Evolutionary conservation across 768 basidiomycete species (phyloP).

Genomic region (Phlebiopsis gigantea): DNA sequence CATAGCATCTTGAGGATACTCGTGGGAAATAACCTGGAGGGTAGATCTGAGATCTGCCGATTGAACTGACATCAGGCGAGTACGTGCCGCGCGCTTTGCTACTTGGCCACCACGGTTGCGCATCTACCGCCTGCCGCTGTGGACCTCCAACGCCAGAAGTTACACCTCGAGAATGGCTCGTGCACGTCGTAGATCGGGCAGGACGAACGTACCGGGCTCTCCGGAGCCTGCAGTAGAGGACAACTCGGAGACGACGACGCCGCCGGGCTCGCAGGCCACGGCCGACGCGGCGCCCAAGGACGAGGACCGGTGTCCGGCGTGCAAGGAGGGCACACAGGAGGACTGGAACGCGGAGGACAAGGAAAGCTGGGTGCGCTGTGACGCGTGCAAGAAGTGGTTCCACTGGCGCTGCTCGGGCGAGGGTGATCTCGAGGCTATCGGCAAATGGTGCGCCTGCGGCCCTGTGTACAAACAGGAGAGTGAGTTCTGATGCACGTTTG

Average conservation of each 20-base stretch:
- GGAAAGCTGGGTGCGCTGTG: conserved; percentile 81
- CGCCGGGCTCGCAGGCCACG: conserved; percentile 22
- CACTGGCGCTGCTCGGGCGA: conserved; percentile 79
- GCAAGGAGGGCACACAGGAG: conserved; percentile 32
- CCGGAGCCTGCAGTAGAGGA: conserved; percentile 30
- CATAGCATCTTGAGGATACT: not conserved
- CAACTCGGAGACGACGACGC: conserved; percentile 21
- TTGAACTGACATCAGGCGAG: conserved; percentile 1
- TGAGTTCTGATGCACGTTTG: not conserved
- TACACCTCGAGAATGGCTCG: conserved; percentile 34
- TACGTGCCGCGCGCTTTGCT: not conserved
- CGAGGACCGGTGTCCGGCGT: conserved; percentile 45
- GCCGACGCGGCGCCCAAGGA: conserved; percentile 13
- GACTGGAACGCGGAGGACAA: conserved; percentile 41
- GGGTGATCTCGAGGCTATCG: conserved; percentile 59
- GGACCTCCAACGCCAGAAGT: not conserved
- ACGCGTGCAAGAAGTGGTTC: conserved; percentile 77
- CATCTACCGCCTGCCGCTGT: not conserved
- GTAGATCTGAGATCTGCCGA: not conserved
- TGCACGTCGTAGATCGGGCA: conserved; percentile 37
- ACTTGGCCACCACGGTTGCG: not conserved
- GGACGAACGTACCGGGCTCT: conserved; percentile 30
- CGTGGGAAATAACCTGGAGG: not conserved
- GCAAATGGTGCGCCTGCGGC: conserved; percentile 62
- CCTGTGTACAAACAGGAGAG: not conserved